Base-by-base conservation (phyloP, 2,329 filamentous ascomycete genomes). In the Colletotrichum sp. region DNA sequence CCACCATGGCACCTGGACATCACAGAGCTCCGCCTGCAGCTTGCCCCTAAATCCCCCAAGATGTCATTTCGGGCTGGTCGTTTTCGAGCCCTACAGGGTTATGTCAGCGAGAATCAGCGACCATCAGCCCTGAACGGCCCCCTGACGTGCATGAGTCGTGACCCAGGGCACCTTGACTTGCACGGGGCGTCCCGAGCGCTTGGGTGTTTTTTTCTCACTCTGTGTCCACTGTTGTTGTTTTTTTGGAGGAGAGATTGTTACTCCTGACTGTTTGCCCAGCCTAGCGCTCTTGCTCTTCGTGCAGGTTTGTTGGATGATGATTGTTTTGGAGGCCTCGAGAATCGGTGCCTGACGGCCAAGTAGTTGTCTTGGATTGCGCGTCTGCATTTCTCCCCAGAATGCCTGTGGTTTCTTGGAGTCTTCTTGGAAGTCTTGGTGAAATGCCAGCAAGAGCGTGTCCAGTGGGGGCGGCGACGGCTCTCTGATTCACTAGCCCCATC, bases 111-210 rank as follows among this genome's bases (percentile, higher is more conserved):
- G 22, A 27, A 30, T 68, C 57, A 52, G 69, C 69, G 22, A 55
- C 27, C 28, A 30, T 68, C 57, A 52, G 69, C 69, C 32, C 39
- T 48, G 63, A 22, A 52, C 44, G 12, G 11, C 13, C 63, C 63
- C 69, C 63, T 39, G 59, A 30, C 16, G 55, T 57, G 44, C 69
- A 68, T 71, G 73, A 75, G 70, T 75, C 73, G 44, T 72, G 63
- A 32, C 32, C 27, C 61, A n/a, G 36, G 63, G 25, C 34, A 22
- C 25, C 55, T 44, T 30, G 61, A 32, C 55, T 8, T 13, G 12
- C 39, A 52, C 55, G 27, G 36, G 32, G 55, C 39, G 68, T 72
- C 36, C 72, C 72, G 44, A 68, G 32, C 27, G 52, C 55, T 65
- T 63, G 55, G 12, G 57, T 67, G 32, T 48, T 67, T 44, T 67